These are phyloP conservation scores for Trichomonas gallinae DNA, from an alignment of 208 protist genomes.

Conservation along the genomic window DNA sequence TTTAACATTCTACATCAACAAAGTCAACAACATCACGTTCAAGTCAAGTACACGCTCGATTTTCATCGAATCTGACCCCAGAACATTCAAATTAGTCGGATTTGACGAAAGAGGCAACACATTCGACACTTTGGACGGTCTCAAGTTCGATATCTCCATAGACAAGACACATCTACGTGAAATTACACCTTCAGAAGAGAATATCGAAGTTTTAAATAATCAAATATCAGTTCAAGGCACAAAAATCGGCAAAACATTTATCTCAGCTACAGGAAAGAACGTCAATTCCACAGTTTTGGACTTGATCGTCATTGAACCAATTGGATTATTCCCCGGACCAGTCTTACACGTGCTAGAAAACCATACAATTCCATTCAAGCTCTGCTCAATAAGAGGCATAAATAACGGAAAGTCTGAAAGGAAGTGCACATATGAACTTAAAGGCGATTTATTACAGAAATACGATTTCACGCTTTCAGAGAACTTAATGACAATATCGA, in stretches of 20 bases:
- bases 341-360: neutral
- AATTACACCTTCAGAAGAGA: neutral
- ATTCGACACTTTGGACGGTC: neutral
- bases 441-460: neutral
- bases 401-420: neutral
- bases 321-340: neutral
- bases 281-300: neutral
- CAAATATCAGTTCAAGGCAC: neutral
- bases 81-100: neutral
- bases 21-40: neutral
- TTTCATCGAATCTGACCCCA: neutral
- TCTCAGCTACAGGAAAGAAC: neutral
- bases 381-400: neutral
- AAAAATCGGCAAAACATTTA: neutral
- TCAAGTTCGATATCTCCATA: neutral
- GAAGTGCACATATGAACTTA: neutral
- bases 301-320: neutral
- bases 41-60: neutral
- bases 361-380: neutral
- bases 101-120: neutral
- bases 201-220: neutral
- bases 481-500: neutral
- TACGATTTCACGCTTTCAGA: neutral
- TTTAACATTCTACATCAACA: neutral
- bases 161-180: neutral